phyloP scores from a whole-genome alignment of 192 early-diverging fungal species.

The Thamnidium elegans region DNA sequence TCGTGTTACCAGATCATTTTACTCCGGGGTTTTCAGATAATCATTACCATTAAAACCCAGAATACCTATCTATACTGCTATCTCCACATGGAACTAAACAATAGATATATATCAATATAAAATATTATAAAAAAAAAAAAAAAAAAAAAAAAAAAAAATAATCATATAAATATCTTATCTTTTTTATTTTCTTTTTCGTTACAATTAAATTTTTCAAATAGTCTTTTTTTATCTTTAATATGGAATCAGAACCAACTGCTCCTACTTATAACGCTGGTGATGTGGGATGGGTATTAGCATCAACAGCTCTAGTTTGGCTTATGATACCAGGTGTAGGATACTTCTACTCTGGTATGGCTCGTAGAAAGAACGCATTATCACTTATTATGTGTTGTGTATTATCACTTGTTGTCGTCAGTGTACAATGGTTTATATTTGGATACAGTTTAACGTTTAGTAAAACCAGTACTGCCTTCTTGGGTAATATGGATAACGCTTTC shows the following conservation, averaged over 20 bases:
- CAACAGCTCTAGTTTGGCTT: conserved; percentile 38
- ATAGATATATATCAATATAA: too few species aligned
- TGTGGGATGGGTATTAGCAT: background rate
- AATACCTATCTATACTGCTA: too few species aligned
- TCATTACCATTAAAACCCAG: too few species aligned
- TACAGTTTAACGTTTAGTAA: conserved; percentile 89
- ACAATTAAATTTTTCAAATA: background rate
- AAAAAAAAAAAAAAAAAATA: too few species aligned
- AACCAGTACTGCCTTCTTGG: conserved; percentile 68
- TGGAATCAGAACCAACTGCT: background rate
- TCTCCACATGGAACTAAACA: too few species aligned
- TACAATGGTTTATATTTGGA: conserved; percentile 91
- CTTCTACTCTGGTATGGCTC: conserved; percentile 94
- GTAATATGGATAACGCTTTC: conserved; percentile 77
- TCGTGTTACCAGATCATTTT: too few species aligned
- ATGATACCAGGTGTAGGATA: conserved; percentile 96
- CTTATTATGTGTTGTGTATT: conserved; percentile 83
- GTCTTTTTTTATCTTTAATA: too few species aligned
- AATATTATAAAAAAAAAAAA: too few species aligned
- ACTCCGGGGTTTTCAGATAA: too few species aligned
- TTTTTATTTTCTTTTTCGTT: background rate
- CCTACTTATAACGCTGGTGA: conserved; percentile 1
- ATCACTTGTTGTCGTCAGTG: conserved; percentile 78
- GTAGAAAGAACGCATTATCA: conserved; percentile 89
- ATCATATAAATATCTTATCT: too few species aligned